Conservation (phyloP, 1,284 basidiomycete genomes). For the Cutaneotrichosporon dermatis region DNA sequence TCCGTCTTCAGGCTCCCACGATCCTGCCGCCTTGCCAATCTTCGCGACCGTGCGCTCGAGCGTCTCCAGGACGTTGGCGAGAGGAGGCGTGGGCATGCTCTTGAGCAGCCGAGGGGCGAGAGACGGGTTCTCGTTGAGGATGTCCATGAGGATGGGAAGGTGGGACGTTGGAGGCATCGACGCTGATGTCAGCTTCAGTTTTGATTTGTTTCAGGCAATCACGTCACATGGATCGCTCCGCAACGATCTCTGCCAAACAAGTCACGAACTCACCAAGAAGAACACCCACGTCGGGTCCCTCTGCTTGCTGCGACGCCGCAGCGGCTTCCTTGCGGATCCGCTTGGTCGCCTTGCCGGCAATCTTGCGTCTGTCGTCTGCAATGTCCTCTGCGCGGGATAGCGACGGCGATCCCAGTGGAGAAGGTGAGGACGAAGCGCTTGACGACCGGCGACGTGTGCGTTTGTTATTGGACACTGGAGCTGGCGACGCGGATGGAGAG, state of each 20-base stretch:
- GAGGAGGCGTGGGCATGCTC: constrained; percentile 36
- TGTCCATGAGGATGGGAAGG: constrained; percentile 37
- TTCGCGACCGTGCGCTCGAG: constrained; percentile 28
- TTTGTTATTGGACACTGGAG: constrained; percentile 19
- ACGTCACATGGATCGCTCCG: no score
- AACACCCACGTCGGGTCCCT: constrained; percentile 38
- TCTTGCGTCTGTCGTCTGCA: constrained; percentile 6
- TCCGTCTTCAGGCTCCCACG: constrained; percentile 18
- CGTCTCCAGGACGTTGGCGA: constrained; percentile 32
- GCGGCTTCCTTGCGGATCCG: constrained; percentile 23
- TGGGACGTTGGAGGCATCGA: constrained; percentile 39
- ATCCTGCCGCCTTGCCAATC: constrained; percentile 20
- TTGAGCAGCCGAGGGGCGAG: constrained; percentile 29
- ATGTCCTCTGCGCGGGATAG: constrained; percentile 11
- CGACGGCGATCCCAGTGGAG: constrained; percentile 16
- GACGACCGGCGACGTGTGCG: constrained; percentile 11
- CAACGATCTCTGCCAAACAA: no score
- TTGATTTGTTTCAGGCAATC: no score
- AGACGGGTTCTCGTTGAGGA: constrained; percentile 35
- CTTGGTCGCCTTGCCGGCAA: constrained; percentile 27
- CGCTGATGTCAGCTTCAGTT: constrained; percentile 18
- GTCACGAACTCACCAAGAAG: constrained; percentile 34
- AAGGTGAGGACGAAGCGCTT: constrained; percentile 25
- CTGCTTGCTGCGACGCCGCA: constrained; percentile 4
- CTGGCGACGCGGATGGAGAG: background rate